Evolutionary conservation across 2,329 filamentous ascomycete species (phyloP).

Genomic region (Aspergillus neotritici): DNA sequence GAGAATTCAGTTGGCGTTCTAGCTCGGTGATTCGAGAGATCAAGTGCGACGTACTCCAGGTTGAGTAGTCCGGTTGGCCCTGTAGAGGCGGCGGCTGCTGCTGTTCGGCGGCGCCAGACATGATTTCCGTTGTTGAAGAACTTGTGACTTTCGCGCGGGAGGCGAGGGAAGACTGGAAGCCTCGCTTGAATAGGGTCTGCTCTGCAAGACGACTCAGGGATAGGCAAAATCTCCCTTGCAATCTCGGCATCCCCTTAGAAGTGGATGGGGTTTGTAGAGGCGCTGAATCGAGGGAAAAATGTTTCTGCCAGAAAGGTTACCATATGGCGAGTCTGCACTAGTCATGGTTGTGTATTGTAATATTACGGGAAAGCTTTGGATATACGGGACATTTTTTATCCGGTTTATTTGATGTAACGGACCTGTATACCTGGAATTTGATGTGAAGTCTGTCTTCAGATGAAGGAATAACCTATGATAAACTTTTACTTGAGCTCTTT

Average conservation of each 20-base stretch:
- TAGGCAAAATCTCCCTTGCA: constrained; percentile 12
- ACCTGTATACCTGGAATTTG: too few species aligned
- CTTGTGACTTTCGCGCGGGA: constrained; percentile 10
- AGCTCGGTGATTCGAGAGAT: constrained; percentile 62
- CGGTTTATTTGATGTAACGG: too few species aligned
- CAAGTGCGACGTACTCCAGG: constrained; percentile 64
- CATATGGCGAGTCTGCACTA: background rate
- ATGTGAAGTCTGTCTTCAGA: too few species aligned
- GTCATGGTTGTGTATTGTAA: background rate
- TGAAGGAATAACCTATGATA: too few species aligned
- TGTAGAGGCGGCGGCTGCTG: constrained; percentile 6
- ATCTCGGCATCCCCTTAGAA: constrained; percentile 29
- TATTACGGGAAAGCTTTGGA: background rate
- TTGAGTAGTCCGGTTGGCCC: constrained; percentile 49
- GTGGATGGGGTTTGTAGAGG: background rate
- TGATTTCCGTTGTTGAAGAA: constrained; percentile 14
- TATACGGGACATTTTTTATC: too few species aligned
- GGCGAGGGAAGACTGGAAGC: constrained; percentile 7
- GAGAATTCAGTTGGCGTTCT: constrained; percentile 59
- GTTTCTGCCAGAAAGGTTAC: constrained; percentile 1
- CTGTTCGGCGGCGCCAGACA: constrained; percentile 16
- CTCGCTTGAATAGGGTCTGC: constrained; percentile 5
- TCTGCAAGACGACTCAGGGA: constrained; percentile 11
- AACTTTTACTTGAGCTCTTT: too few species aligned
- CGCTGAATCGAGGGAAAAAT: background rate